These are phyloP conservation scores for Lachnellula cervina DNA, from an alignment of 2,329 filamentous ascomycete genomes.

Conservation along the genomic window DNA sequence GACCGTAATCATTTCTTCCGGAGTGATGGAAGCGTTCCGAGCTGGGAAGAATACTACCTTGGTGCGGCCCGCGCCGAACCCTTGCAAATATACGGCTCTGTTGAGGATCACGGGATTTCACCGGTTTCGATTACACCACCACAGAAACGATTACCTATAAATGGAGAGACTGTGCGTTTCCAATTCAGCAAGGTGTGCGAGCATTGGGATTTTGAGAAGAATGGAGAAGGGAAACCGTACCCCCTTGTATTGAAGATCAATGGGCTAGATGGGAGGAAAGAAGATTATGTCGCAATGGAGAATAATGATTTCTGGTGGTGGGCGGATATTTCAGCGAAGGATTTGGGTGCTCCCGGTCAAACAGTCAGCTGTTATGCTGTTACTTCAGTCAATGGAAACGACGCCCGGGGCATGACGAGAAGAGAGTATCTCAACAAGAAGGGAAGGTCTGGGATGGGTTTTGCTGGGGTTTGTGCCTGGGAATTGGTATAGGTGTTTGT, in stretches of 20 bases:
- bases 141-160: conserved; percentile 54
- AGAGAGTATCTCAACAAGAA: conserved; percentile 28
- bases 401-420: conserved; percentile 28
- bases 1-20: conserved; percentile 68
- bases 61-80: conserved; percentile 50
- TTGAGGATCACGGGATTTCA: conserved; percentile 47
- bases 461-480: conserved; percentile 29
- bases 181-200: conserved; percentile 74
- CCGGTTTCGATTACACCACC: conserved; percentile 58
- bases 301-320: conserved; percentile 80
- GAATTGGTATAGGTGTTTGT: conserved; percentile 23
- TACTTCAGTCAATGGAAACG: conserved; percentile 38
- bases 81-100: conserved; percentile 43
- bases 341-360: conserved; percentile 66
- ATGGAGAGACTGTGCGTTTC: conserved; percentile 64
- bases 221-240: conserved; percentile 61
- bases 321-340: conserved; percentile 63
- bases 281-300: conserved; percentile 66
- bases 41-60: conserved; percentile 79
- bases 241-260: conserved; percentile 66
- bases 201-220: conserved; percentile 72
- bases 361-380: conserved; percentile 61
- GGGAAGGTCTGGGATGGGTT: conserved; percentile 27
- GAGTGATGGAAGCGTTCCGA: conserved; percentile 59
- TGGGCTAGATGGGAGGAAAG: conserved; percentile 60